A percentile compares a stretch with the other conserved stretches of the same genome.
Evolutionary conservation across 768 basidiomycete genomes (phyloP).

Genomic region (Tricholoma sp.): DNA sequence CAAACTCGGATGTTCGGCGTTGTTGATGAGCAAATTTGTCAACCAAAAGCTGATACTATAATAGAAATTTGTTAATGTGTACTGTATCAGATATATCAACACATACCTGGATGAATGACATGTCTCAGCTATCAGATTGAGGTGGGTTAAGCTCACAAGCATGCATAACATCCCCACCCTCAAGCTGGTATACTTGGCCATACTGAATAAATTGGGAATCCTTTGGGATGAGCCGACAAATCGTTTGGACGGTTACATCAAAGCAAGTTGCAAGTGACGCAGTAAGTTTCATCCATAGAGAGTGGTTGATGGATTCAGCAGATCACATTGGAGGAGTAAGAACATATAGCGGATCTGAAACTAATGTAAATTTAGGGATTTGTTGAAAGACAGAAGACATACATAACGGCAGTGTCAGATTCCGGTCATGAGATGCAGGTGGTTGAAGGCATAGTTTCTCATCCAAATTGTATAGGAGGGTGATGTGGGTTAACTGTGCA

Average conservation of each 20-base stretch:
- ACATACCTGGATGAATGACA: constrained; percentile 28
- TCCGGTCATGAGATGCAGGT: background rate
- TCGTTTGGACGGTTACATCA: background rate
- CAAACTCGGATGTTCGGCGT: constrained; percentile 7
- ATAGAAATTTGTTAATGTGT: background rate
- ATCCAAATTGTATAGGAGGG: constrained; percentile 18
- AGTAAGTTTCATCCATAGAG: background rate
- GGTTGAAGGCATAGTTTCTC: constrained; percentile 17
- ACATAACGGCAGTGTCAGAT: constrained; percentile 8
- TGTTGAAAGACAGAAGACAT: background rate
- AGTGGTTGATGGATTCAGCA: background rate
- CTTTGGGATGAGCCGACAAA: background rate
- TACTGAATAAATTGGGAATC: constrained; percentile 14
- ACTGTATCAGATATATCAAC: background rate
- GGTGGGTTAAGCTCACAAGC: constrained; percentile 5
- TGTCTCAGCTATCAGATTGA: constrained; percentile 21
- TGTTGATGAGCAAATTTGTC: constrained; percentile 19
- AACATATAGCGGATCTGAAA: background rate
- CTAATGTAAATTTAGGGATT: background rate
- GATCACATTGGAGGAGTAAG: background rate
- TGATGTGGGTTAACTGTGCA: constrained; percentile 29
- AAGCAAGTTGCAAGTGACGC: background rate
- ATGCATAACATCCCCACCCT: constrained; percentile 26
- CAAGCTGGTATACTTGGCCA: constrained; percentile 19
- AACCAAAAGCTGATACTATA: constrained; percentile 28